These are phyloP conservation scores for Dryadomyces quercus-mongolicae DNA, from an alignment of 2,329 filamentous ascomycete genomes.

Conservation along the genomic window DNA sequence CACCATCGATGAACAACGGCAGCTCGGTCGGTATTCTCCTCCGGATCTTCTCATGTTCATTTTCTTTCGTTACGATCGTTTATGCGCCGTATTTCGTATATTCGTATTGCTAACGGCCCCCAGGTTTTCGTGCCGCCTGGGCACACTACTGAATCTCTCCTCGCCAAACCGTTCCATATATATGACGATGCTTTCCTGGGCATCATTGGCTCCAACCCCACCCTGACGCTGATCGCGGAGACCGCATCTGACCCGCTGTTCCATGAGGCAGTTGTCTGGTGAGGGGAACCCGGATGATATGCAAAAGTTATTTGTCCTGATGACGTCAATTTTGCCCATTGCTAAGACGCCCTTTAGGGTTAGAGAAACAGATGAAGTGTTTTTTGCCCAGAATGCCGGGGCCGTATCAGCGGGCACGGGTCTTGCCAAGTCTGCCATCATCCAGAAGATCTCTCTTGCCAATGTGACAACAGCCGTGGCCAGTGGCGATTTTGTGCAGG, in stretches of 20 bases:
- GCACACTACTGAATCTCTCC: constrained; percentile 23
- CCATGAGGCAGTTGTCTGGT: constrained; percentile 45
- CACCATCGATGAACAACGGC: constrained; percentile 23
- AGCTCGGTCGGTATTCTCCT: constrained; percentile 5
- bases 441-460: constrained; percentile 35
- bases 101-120: not conserved
- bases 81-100: not conserved
- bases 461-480: constrained; percentile 25
- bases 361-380: constrained; percentile 35
- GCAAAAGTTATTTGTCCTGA: too few relatives aligned
- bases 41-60: too few relatives aligned
- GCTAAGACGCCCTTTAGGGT: constrained; percentile 16
- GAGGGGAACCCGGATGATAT: constrained; percentile 14
- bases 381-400: constrained; percentile 42
- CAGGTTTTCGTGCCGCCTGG: constrained; percentile 32
- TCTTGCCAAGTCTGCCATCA: constrained; percentile 35
- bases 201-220: constrained; percentile 35
- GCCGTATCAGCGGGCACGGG: constrained; percentile 33
- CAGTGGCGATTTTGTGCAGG: not conserved
- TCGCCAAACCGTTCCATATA: constrained; percentile 30
- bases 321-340: not conserved
- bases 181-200: constrained; percentile 38
- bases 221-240: constrained; percentile 35
- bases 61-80: not conserved
- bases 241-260: constrained; percentile 33